Conservation (phyloP, 2,329 filamentous ascomycete genomes). For the Lojkania enalia region DNA sequence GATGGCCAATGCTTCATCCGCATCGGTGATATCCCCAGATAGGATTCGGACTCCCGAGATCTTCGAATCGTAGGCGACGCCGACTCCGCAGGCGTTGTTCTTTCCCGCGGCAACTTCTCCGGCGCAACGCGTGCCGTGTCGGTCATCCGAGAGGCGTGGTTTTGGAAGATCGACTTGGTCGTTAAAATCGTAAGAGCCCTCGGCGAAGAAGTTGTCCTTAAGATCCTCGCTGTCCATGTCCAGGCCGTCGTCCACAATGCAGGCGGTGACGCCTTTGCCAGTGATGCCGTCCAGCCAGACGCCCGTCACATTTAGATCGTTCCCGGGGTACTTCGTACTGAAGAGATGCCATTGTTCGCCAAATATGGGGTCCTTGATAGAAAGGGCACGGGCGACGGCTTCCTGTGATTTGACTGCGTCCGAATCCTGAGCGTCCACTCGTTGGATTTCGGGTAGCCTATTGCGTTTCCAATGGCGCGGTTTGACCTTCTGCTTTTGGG, state of each 20-base stretch:
- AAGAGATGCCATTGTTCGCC: constrained; percentile 93
- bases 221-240: constrained; percentile 95
- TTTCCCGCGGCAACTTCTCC: constrained; percentile 91
- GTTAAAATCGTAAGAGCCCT: constrained; percentile 96
- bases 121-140: constrained; percentile 90
- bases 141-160: constrained; percentile 81
- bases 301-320: constrained; percentile 95
- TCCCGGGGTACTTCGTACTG: constrained; percentile 77
- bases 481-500: constrained; percentile 74
- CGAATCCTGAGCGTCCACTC: constrained; percentile 32
- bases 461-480: constrained; percentile 64
- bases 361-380: constrained; percentile 88
- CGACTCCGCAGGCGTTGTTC: constrained; percentile 93
- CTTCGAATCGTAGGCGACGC: constrained; percentile 88
- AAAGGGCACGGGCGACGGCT: constrained; percentile 58
- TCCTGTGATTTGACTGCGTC: constrained; percentile 53
- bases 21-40: constrained; percentile 85
- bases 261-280: constrained; percentile 83
- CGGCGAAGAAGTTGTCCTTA: constrained; percentile 89
- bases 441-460: constrained; percentile 33
- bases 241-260: constrained; percentile 93
- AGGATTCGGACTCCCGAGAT: constrained; percentile 92
- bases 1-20: constrained; percentile 88
- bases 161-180: constrained; percentile 77
- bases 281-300: constrained; percentile 91